These are phyloP conservation scores for Lactarius evosmus DNA, from an alignment of 768 basidiomycete genomes.

Conservation along the genomic window DNA sequence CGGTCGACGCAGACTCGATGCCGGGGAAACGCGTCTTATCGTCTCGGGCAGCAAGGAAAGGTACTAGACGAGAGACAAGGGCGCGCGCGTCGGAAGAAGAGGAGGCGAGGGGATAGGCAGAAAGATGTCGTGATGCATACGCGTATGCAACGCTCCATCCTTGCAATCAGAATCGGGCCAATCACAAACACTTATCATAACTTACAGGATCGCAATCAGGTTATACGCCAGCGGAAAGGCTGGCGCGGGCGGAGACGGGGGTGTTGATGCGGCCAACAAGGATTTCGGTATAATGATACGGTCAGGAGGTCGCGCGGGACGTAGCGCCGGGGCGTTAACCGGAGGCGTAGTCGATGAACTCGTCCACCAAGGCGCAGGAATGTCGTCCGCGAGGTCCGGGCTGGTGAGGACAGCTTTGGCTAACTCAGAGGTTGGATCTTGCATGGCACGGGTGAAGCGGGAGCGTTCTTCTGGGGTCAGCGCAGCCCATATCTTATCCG, in stretches of 20 bases:
- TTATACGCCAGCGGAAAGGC: constrained; percentile 57
- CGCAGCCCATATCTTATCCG: constrained; percentile 57
- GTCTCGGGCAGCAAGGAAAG: constrained; percentile 62
- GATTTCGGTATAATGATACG: constrained; percentile 44
- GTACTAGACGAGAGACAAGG: constrained; percentile 50
- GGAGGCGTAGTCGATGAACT: neutral
- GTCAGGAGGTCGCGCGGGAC: constrained; percentile 41
- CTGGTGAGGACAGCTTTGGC: constrained; percentile 59
- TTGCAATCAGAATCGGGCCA: neutral
- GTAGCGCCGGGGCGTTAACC: constrained; percentile 1
- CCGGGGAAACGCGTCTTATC: constrained; percentile 53
- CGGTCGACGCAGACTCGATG: constrained; percentile 52
- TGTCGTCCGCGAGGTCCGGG: constrained; percentile 49
- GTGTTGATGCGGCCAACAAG: constrained; percentile 38
- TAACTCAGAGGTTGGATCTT: constrained; percentile 59
- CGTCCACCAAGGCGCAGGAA: constrained; percentile 88
- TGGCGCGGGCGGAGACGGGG: constrained; percentile 31
- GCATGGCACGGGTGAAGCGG: constrained; percentile 56
- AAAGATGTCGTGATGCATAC: constrained; percentile 60
- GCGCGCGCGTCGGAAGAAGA: constrained; percentile 44
- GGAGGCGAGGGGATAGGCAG: constrained; percentile 53
- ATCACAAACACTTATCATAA: constrained; percentile 14
- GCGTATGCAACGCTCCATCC: constrained; percentile 60
- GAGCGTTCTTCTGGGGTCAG: constrained; percentile 58
- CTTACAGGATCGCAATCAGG: constrained; percentile 63